Conservation (phyloP, 2,329 filamentous ascomycete species). For the Trichoderma lentiforme region DNA sequence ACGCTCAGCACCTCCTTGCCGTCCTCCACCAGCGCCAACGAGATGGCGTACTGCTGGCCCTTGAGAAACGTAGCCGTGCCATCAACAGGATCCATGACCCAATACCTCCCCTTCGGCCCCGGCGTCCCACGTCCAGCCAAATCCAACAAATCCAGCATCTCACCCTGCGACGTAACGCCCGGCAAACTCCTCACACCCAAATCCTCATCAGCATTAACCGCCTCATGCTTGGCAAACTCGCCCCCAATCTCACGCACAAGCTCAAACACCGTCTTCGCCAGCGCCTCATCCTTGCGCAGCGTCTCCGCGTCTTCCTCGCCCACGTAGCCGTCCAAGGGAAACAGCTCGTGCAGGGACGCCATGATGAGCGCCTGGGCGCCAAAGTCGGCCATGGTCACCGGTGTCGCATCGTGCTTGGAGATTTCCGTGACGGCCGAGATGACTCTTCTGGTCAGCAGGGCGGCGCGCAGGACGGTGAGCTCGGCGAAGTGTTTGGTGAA, state of each 20-base stretch:
- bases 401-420: slow-evolving; percentile 56
- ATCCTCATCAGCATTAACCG: slow-evolving; percentile 16
- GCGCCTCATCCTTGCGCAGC: slow-evolving; percentile 45
- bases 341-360: slow-evolving; percentile 49
- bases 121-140: slow-evolving; percentile 45
- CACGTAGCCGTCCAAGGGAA: slow-evolving; percentile 55
- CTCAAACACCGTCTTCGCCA: slow-evolving; percentile 54
- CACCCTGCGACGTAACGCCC: slow-evolving; percentile 44
- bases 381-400: slow-evolving; percentile 63
- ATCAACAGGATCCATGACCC: slow-evolving; percentile 64
- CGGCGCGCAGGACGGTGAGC: slow-evolving; percentile 52
- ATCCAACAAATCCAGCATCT: slow-evolving; percentile 62
- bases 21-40: slow-evolving; percentile 55
- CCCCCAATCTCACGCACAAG: slow-evolving; percentile 40
- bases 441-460: slow-evolving; percentile 52
- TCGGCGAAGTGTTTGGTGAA: slow-evolving; percentile 30
- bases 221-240: slow-evolving; percentile 17
- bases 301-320: slow-evolving; percentile 58
- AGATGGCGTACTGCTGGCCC: slow-evolving; percentile 61
- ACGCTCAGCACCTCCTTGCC: slow-evolving; percentile 57
- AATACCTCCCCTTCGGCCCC: slow-evolving; percentile 43
- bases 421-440: slow-evolving; percentile 45
- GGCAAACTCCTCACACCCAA: slow-evolving; percentile 29
- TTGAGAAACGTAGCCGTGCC: slow-evolving; percentile 60
- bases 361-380: slow-evolving; percentile 62